phyloP scores from a whole-genome alignment of 176 grass and related monocot species.

The Tillandsia fasciculata region DNA sequence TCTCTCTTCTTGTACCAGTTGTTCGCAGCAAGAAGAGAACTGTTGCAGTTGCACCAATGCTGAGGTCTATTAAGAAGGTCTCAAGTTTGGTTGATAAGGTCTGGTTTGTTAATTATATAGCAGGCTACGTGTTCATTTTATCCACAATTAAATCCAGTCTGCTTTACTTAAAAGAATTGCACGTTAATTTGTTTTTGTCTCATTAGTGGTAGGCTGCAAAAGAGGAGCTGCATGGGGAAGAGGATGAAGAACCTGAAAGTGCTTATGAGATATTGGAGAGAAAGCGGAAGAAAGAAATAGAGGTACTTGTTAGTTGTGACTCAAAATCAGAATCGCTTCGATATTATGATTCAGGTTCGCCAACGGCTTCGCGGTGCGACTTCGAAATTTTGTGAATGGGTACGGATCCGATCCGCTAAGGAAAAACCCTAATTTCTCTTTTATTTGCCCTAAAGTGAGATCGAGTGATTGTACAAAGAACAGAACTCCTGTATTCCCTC shows the following conservation, averaged over 20 bases:
- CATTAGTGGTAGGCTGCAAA: conserved; percentile 96
- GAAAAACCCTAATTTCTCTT: no score
- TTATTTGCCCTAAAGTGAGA: no score
- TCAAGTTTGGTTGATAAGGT: conserved; percentile 92
- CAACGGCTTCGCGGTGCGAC: no score
- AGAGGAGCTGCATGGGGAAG: conserved; percentile 78
- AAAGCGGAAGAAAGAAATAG: conserved; percentile 84
- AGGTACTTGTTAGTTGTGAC: no score
- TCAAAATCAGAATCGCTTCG: no score
- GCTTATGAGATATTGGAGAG: conserved; percentile 67
- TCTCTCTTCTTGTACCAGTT: conserved; percentile 34
- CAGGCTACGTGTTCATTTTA: not conserved
- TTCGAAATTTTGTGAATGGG: no score
- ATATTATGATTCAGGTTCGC: no score
- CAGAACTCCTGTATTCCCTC: no score
- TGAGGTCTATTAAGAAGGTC: conserved; percentile 97
- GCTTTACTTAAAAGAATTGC: conserved; percentile 2
- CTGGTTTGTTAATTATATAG: conserved; percentile 17
- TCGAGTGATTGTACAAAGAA: no score
- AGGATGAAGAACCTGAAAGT: conserved; percentile 80
- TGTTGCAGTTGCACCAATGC: conserved; percentile 44
- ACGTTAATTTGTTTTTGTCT: conserved; percentile 13
- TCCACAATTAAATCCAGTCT: not conserved
- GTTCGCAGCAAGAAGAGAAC: conserved; percentile 55
- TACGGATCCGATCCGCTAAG: no score